Conservation (phyloP, 768 basidiomycete genomes). For the Russula abietina region DNA sequence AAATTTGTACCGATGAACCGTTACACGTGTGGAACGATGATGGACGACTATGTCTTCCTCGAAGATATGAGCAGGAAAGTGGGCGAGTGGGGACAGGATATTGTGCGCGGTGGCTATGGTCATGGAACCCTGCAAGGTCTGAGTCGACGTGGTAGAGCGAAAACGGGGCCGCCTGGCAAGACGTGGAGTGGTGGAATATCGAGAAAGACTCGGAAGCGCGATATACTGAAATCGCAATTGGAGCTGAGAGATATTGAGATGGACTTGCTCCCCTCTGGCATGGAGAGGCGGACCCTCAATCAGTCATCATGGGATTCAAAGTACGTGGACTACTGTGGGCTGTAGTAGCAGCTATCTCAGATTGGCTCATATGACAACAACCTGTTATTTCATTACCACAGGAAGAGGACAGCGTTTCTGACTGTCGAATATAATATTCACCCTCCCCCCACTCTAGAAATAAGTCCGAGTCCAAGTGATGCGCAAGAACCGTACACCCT, state of each 20-base stretch:
- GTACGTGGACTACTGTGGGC: constrained; percentile 35
- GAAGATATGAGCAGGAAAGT: constrained; percentile 77
- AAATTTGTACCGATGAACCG: constrained; percentile 75
- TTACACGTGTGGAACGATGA: constrained; percentile 82
- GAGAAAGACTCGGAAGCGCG: constrained; percentile 57
- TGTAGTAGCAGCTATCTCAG: constrained; percentile 4
- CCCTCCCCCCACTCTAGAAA: constrained; percentile 42
- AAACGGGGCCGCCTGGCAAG: constrained; percentile 30
- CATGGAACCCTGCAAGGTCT: constrained; percentile 34
- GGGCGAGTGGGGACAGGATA: constrained; percentile 67
- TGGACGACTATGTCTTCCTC: constrained; percentile 82
- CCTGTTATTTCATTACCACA: constrained; percentile 31
- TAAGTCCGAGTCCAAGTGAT: constrained; percentile 35
- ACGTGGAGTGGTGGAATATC: constrained; percentile 30
- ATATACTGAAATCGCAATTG: constrained; percentile 62
- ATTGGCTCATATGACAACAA: constrained; percentile 7
- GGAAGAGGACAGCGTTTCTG: constrained; percentile 59
- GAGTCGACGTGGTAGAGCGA: constrained; percentile 29
- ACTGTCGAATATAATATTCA: constrained; percentile 72
- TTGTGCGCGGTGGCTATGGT: constrained; percentile 55
- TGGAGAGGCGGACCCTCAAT: constrained; percentile 72
- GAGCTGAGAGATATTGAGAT: constrained; percentile 63
- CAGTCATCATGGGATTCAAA: constrained; percentile 79
- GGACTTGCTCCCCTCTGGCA: constrained; percentile 72
- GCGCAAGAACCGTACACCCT: constrained; percentile 41